phyloP scores from a whole-genome alignment of 768 basidiomycete genomes.

The Auriscalpium vulgare region DNA sequence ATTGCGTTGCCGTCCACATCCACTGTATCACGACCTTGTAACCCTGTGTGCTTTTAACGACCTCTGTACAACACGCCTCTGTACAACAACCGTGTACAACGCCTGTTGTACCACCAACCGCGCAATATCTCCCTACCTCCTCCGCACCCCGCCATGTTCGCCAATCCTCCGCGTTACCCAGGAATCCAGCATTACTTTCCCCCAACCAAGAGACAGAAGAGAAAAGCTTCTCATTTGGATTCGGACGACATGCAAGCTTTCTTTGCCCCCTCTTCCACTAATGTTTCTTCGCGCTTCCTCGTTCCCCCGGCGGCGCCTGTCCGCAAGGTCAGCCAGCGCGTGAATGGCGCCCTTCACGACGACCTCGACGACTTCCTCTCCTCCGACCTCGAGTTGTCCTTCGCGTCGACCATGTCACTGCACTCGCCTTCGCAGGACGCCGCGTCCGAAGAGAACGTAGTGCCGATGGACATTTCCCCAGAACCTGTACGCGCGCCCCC shows the following conservation, averaged over 20 bases:
- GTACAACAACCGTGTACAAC: background rate
- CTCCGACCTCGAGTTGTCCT: slow-evolving; percentile 76
- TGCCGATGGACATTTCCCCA: slow-evolving; percentile 82
- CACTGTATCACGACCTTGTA: background rate
- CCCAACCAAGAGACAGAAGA: slow-evolving; percentile 1
- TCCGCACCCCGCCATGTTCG: background rate
- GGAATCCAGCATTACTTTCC: slow-evolving; percentile 20
- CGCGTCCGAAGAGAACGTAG: slow-evolving; percentile 38
- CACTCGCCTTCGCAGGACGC: slow-evolving; percentile 56
- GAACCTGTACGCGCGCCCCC: slow-evolving; percentile 30
- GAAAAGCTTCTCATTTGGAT: slow-evolving; percentile 15
- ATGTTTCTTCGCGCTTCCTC: slow-evolving; percentile 34
- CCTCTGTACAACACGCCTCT: background rate
- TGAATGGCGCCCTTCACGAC: slow-evolving; percentile 32
- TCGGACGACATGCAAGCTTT: slow-evolving; percentile 44
- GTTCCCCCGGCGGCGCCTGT: slow-evolving; percentile 31
- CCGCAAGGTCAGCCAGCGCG: slow-evolving; percentile 40
- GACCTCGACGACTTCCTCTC: slow-evolving; percentile 61
- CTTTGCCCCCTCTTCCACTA: slow-evolving; percentile 35
- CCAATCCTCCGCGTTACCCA: slow-evolving; percentile 33
- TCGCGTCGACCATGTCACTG: slow-evolving; percentile 76
- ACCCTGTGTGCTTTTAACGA: background rate
- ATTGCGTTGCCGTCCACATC: background rate
- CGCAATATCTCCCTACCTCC: background rate
- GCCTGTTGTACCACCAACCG: background rate